Conservation (phyloP, 495 filamentous ascomycete species). For the Talaromyces thailandensis region DNA sequence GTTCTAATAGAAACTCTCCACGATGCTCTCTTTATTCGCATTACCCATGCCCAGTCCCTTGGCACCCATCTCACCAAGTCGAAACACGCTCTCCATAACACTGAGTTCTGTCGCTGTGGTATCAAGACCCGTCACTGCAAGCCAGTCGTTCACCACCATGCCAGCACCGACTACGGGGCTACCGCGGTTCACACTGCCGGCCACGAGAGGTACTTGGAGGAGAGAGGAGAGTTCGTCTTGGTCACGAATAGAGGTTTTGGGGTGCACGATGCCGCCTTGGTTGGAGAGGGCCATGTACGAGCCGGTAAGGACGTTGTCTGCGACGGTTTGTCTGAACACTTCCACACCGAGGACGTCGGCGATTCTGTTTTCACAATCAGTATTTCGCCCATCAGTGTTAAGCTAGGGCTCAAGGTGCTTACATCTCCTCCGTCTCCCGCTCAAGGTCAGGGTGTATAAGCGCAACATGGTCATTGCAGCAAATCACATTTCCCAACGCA, state of each 20-base stretch:
- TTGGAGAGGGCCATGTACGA: conserved; percentile 95
- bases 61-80: conserved; percentile 64
- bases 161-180: conserved; percentile 91
- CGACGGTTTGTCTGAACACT: conserved; percentile 95
- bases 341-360: conserved; percentile 95
- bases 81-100: conserved; percentile 92
- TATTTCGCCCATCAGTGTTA: neutral
- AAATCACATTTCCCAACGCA: conserved; percentile 94
- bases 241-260: conserved; percentile 91
- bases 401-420: conserved; percentile 5
- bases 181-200: conserved; percentile 86
- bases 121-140: conserved; percentile 92
- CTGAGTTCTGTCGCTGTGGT: conserved; percentile 95
- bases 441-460: conserved; percentile 95
- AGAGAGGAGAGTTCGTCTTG: conserved; percentile 93
- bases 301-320: conserved; percentile 92
- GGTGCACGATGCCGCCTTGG: conserved; percentile 93
- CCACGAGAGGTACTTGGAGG: conserved; percentile 91
- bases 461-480: conserved; percentile 91
- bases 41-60: conserved; percentile 54
- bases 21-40: conserved; percentile 90
- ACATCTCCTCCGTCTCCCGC: conserved; percentile 89
- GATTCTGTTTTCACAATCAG: conserved; percentile 39
- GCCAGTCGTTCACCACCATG: conserved; percentile 99
- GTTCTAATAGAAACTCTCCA: conserved; percentile 90